These are phyloP conservation scores for Blumeriella jaapii DNA, from an alignment of 2,329 filamentous ascomycete genomes.

Conservation along the genomic window DNA sequence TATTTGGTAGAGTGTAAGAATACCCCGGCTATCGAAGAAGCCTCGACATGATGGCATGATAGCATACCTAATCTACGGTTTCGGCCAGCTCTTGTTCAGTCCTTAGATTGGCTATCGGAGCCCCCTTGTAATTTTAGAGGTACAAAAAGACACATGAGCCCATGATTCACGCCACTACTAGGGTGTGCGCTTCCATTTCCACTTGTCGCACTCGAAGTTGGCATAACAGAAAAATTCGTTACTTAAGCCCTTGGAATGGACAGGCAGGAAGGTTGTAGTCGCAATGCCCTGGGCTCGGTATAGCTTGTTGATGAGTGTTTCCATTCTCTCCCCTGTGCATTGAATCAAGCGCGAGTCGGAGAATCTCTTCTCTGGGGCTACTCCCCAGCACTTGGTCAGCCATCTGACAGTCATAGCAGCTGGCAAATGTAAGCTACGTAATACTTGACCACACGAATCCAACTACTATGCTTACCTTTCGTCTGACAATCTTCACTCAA, in stretches of 20 bases:
- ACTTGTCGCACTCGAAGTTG: conserved; percentile 55
- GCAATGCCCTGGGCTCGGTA: conserved; percentile 51
- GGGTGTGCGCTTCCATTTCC: conserved; percentile 30
- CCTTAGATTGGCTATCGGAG: conserved; percentile 1
- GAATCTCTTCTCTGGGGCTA: conserved; percentile 1
- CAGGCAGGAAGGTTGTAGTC: conserved; percentile 57
- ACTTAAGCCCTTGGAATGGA: conserved; percentile 60
- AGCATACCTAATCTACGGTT: conserved; percentile 5
- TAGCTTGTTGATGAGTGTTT: conserved; percentile 49
- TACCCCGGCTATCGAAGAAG: conserved; percentile 5
- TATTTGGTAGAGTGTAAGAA: conserved; percentile 4
- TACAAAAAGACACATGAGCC: neutral
- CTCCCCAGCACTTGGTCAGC: conserved; percentile 41
- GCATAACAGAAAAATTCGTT: conserved; percentile 76
- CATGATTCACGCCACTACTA: neutral
- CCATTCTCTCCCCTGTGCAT: conserved; percentile 72
- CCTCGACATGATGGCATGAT: conserved; percentile 3
- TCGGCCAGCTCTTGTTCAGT: conserved; percentile 1
- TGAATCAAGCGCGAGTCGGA: conserved; percentile 39
- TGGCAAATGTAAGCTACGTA: conserved; percentile 29
- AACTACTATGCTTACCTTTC: no score
- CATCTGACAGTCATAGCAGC: conserved; percentile 66
- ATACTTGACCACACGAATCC: no score
- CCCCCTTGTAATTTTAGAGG: conserved; percentile 1
- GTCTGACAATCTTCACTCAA: conserved; percentile 72